Percentiles rank a stretch among this genome's conserved stretches.
These are phyloP conservation scores for Scenedesmus sp. DNA, from an alignment of 163 green algal species.

Conservation along the genomic window DNA sequence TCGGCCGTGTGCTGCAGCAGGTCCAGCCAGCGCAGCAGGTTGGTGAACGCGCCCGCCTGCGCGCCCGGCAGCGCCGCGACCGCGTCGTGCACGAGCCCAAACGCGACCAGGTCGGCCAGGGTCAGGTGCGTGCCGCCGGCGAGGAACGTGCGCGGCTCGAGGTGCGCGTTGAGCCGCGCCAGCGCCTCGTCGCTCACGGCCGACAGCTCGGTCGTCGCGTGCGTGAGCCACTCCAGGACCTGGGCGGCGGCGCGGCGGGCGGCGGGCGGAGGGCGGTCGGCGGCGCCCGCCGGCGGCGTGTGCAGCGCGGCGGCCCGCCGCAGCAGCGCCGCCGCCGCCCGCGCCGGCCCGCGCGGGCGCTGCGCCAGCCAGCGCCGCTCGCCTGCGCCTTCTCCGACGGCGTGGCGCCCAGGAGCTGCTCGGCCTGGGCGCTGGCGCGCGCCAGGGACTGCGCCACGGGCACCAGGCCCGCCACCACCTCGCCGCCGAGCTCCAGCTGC, in stretches of 20 bases:
- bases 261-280: background rate
- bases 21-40: constrained; percentile 77
- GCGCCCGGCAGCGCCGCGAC: constrained; percentile 67
- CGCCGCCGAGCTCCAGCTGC: background rate
- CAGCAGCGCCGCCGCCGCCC: background rate
- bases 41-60: constrained; percentile 71
- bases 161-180: constrained; percentile 50
- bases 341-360: background rate
- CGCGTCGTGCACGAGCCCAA: constrained; percentile 53
- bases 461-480: background rate
- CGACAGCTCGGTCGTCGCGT: constrained; percentile 50
- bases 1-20: constrained; percentile 63
- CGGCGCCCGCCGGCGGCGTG: background rate
- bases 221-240: constrained; percentile 56
- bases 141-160: constrained; percentile 54
- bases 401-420: constrained; percentile 22
- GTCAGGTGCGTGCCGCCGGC: constrained; percentile 37
- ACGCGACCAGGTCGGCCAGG: constrained; percentile 58
- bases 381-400: constrained; percentile 33
- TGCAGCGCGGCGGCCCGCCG: background rate
- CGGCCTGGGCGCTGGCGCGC: background rate
- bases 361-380: background rate
- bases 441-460: constrained; percentile 13
- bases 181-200: constrained; percentile 60
- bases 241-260: background rate